Evolutionary conservation across 2,329 filamentous ascomycete species (phyloP), one percentile per base, ranked within the genome.

Genomic region (Akanthomyces lecanii): DNA sequence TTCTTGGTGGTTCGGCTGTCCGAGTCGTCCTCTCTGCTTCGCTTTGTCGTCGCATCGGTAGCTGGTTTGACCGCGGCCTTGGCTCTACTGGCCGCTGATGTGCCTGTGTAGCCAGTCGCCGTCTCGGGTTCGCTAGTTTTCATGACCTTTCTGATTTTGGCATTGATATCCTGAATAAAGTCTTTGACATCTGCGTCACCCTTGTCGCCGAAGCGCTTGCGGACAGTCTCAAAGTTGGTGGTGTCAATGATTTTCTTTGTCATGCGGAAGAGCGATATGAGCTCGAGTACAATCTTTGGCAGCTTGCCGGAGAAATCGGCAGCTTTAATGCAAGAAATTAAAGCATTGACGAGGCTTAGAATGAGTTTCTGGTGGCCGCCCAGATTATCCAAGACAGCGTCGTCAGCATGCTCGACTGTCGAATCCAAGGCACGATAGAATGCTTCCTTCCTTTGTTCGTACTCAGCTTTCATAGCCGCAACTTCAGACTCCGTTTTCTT

Each of bases 151-250:
- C 72, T 78, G 56, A 79, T 72, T n/a, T 78, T 78, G 36, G 71
- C 68, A n/a, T 82, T 74, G 53, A 89, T 87, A 64, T 82, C 81
- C 42, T 82, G 80, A 5, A 89, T 84, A 53, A 88, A 76, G 5
- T 80, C 81, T 68, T 88, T 88, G 54, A 85, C 83, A 59, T 88
- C 84, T 0, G 83, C 80, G 69, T 90, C 87, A 30, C 85, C 88
- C 69, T 85, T 86, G 69, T 85, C 87, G 64, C 81, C 81, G 69
- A 89, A 85, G 10, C 84, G 81, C 65, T 85, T 85, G 47, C 86
- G 80, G 18, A 90, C 82, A 61, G 83, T 85, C 63, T 85, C 82
- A 62, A 92, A 83, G 69, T 89, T 89, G 47, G 86, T 83, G 65
- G 83, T 86, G 66, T 87, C 83, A 48, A 86, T 76, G 42, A 86